phyloP scores from a whole-genome alignment of 2,329 filamentous ascomycete genomes.

The Geosmithia putterillii region DNA sequence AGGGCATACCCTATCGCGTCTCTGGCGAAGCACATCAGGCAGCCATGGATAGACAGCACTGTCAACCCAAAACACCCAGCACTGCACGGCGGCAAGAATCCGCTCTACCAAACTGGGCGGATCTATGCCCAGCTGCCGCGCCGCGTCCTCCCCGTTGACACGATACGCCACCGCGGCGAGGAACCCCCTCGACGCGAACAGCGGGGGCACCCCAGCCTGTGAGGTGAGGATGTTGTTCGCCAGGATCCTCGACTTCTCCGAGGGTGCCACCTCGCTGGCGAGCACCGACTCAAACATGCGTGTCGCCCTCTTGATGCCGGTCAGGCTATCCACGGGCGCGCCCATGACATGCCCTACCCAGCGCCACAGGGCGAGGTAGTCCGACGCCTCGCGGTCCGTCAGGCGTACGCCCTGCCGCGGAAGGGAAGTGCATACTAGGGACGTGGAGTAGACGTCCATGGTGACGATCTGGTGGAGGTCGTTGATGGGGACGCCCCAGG shows the following conservation, averaged over 20 bases:
- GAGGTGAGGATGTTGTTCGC: conserved; percentile 65
- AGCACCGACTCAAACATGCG: conserved; percentile 57
- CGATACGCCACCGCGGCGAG: conserved; percentile 56
- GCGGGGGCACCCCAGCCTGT: conserved; percentile 53
- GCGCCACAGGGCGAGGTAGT: conserved; percentile 67
- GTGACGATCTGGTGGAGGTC: conserved; percentile 65
- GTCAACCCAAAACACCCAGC: conserved; percentile 48
- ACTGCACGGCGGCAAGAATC: conserved; percentile 44
- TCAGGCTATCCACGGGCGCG: conserved; percentile 50
- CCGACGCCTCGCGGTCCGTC: conserved; percentile 45
- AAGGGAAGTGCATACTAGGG: conserved; percentile 54
- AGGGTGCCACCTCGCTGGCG: conserved; percentile 53
- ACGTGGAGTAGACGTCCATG: conserved; percentile 56
- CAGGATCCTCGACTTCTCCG: conserved; percentile 47
- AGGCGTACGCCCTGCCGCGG: conserved; percentile 63
- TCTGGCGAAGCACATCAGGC: conserved; percentile 21
- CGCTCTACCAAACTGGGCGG: conserved; percentile 42
- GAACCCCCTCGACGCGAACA: conserved; percentile 53
- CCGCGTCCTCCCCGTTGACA: conserved; percentile 55
- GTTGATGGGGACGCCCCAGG: conserved; percentile 56
- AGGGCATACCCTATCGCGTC: conserved; percentile 14
- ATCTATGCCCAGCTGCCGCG: conserved; percentile 45
- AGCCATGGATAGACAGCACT: conserved; percentile 31
- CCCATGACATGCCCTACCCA: conserved; percentile 63
- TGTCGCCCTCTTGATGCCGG: conserved; percentile 40